phyloP scores from a whole-genome alignment of 306 rosid genomes.

The Fragaria nilgerrensis region DNA sequence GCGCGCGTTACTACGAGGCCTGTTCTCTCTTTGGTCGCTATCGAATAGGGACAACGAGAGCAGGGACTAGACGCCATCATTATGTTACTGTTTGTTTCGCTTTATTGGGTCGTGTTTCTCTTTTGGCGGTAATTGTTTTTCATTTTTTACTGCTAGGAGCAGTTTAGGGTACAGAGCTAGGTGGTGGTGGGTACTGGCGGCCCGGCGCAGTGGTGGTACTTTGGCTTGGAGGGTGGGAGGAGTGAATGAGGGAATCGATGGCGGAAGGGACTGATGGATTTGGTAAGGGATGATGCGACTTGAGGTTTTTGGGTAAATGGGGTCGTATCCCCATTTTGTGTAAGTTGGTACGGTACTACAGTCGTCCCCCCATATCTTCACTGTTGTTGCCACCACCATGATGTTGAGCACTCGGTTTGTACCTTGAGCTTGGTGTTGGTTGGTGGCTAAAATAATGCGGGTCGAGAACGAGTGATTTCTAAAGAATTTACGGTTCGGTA shows the following conservation, averaged over 20 bases:
- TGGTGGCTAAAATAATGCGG: neutral
- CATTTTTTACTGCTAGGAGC: neutral
- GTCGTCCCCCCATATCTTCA: neutral
- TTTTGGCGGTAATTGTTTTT: neutral
- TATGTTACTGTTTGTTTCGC: neutral
- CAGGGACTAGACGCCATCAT: neutral
- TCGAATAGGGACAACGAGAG: slow-evolving; percentile 28
- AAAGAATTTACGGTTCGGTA: too few relatives aligned
- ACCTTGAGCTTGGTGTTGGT: neutral
- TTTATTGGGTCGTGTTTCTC: neutral
- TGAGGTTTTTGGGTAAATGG: neutral
- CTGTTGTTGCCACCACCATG: neutral
- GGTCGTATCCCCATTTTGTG: neutral
- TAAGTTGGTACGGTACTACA: neutral
- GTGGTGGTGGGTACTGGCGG: neutral
- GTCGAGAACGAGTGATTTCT: too few relatives aligned
- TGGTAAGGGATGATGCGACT: neutral
- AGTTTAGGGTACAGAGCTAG: neutral
- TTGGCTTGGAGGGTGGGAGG: neutral
- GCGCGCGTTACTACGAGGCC: slow-evolving; percentile 26
- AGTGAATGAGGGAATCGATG: neutral
- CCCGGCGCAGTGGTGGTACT: neutral
- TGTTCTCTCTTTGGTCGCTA: slow-evolving; percentile 25
- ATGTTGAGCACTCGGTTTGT: neutral
- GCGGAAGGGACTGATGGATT: neutral